Evolutionary conservation across 306 rosid species (phyloP).

Genomic region (Spatholobus suberectus): DNA sequence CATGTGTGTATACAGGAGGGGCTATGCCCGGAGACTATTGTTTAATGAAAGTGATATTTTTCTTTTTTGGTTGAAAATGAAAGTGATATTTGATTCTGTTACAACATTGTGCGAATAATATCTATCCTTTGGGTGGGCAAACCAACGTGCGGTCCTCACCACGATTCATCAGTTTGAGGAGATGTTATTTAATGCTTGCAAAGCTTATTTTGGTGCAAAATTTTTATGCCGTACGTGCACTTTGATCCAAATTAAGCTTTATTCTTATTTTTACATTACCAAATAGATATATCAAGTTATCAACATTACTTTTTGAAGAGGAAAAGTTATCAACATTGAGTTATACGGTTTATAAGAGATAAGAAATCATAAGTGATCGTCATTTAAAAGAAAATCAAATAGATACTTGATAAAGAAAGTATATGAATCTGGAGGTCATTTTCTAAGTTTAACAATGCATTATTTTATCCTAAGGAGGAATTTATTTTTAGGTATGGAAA

Average conservation of each 20-base stretch:
- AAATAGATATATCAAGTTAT: not conserved
- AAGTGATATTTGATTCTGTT: not conserved
- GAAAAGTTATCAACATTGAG: not conserved
- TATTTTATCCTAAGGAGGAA: too few species aligned
- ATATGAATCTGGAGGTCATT: not conserved
- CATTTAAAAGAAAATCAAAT: not conserved
- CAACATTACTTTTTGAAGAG: too few species aligned
- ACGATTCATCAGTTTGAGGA: not conserved
- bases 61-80: too few species aligned
- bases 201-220: conserved; percentile 5
- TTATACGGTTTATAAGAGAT: not conserved
- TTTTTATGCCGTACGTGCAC: not conserved
- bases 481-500: too few species aligned
- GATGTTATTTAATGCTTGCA: not conserved
- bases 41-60: too few species aligned
- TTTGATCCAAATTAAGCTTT: not conserved
- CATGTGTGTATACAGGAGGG: too few species aligned
- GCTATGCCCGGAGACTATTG: too few species aligned
- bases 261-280: not conserved
- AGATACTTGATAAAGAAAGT: not conserved
- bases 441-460: not conserved
- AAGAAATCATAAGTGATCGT: not conserved
- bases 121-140: conserved; percentile 8
- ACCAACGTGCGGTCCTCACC: conserved; percentile 16
- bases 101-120: not conserved